phyloP scores from a whole-genome alignment of 129 eudicot genomes.

The Lactuca sativa region DNA sequence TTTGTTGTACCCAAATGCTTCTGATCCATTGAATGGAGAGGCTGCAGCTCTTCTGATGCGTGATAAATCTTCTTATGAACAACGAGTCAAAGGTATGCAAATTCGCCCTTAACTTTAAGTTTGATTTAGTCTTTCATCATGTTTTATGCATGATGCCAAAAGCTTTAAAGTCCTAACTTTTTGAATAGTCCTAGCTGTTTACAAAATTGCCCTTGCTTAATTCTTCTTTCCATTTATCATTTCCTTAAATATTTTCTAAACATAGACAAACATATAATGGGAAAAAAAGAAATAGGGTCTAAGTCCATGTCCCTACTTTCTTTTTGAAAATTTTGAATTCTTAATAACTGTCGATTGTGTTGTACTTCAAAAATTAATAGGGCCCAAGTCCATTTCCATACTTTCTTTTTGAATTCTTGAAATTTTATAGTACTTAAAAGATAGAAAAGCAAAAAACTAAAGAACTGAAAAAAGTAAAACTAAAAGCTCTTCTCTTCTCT shows the following conservation, averaged over 20 bases:
- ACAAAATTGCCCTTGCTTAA: no score
- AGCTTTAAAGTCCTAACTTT: no score
- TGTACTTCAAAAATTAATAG: no score
- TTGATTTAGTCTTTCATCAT: not conserved
- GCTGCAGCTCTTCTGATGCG: constrained; percentile 93
- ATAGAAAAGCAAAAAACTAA: not conserved
- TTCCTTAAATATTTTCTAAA: no score
- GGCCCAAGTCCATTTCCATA: no score
- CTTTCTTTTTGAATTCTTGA: no score
- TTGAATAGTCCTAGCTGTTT: no score
- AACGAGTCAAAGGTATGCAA: constrained; percentile 73
- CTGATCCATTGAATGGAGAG: constrained; percentile 86
- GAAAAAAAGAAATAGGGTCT: no score
- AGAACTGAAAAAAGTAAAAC: not conserved
- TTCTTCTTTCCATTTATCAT: no score
- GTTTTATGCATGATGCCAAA: not conserved
- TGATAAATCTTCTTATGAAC: constrained; percentile 71
- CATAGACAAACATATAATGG: no score
- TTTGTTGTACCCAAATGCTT: constrained; percentile 82
- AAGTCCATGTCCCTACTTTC: not conserved
- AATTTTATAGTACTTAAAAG: not conserved
- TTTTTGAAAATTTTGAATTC: not conserved
- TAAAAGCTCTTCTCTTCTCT: not conserved
- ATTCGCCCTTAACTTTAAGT: not conserved
- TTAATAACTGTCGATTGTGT: not conserved